These are phyloP conservation scores for Coprinopsis marcescibilis DNA, from an alignment of 768 basidiomycete species.

Conservation along the genomic window DNA sequence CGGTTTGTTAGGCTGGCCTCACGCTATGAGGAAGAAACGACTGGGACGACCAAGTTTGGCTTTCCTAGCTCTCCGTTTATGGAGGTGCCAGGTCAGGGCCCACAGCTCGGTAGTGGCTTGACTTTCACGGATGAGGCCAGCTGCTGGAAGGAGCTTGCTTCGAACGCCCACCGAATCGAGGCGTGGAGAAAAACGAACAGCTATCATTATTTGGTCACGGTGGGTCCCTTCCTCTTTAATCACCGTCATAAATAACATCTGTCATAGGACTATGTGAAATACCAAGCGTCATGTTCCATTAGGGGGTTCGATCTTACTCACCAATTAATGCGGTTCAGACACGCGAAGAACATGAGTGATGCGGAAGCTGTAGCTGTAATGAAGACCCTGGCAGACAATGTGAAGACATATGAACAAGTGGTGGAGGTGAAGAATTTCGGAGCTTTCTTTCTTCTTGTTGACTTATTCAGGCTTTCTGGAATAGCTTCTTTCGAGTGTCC, in stretches of 20 bases:
- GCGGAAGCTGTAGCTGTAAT: slow-evolving; percentile 72
- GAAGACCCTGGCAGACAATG: slow-evolving; percentile 61
- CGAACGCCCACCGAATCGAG: slow-evolving; percentile 82
- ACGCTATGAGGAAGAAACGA: slow-evolving; percentile 84
- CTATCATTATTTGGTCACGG: slow-evolving; percentile 68
- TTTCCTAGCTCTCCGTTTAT: slow-evolving; percentile 54
- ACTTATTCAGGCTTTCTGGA: slow-evolving; percentile 6
- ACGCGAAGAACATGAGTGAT: slow-evolving; percentile 66
- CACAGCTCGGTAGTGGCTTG: slow-evolving; percentile 74
- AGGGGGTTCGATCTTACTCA: slow-evolving; percentile 81
- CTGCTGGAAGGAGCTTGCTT: slow-evolving; percentile 62
- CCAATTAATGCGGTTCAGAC: slow-evolving; percentile 77
- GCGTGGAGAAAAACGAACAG: slow-evolving; percentile 85
- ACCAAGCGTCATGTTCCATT: slow-evolving; percentile 51
- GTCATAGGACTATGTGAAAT: slow-evolving; percentile 63
- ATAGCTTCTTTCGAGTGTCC: slow-evolving; percentile 76
- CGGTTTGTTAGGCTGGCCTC: slow-evolving; percentile 89
- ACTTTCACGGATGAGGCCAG: slow-evolving; percentile 68
- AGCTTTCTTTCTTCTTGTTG: neutral
- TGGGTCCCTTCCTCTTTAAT: slow-evolving; percentile 22
- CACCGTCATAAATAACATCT: slow-evolving; percentile 7
- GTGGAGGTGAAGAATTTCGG: slow-evolving; percentile 56
- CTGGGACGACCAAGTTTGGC: slow-evolving; percentile 71
- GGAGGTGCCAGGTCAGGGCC: slow-evolving; percentile 36
- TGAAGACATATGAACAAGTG: slow-evolving; percentile 82